Percentiles rank a stretch among this genome's conserved stretches.
phyloP scores from a whole-genome alignment of 1,284 basidiomycete species.

The Microbotryum saponariae region DNA sequence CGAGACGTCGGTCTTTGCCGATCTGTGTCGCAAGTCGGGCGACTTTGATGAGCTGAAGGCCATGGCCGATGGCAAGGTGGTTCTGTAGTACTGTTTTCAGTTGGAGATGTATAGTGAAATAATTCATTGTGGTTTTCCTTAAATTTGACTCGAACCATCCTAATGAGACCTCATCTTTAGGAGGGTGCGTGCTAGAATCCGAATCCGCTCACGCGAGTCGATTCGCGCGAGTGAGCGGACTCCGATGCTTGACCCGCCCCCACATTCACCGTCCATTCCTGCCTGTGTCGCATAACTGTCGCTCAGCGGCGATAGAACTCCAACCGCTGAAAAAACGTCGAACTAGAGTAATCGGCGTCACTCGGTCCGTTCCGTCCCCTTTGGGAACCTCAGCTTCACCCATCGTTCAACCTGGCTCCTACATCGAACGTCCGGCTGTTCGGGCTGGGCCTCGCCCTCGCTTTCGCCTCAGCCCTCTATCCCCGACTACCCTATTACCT shows the following conservation, averaged over 20 bases:
- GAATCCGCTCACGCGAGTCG: too few relatives aligned
- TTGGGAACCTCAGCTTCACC: neutral
- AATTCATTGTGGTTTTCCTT: neutral
- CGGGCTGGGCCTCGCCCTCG: constrained; percentile 13
- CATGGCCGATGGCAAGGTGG: constrained; percentile 22
- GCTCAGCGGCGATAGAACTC: too few relatives aligned
- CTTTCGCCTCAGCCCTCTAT: constrained; percentile 13
- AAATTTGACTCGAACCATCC: neutral
- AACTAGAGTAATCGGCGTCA: too few relatives aligned
- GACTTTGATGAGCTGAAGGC: constrained; percentile 22
- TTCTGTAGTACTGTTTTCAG: neutral
- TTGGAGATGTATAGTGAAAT: neutral
- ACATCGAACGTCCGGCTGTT: constrained; percentile 12
- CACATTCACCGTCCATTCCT: neutral
- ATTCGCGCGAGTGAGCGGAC: too few relatives aligned
- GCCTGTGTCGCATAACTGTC: neutral
- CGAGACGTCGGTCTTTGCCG: constrained; percentile 50
- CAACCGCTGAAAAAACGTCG: too few relatives aligned
- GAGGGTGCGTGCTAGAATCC: too few relatives aligned
- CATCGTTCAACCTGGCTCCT: neutral
- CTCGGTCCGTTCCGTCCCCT: neutral
- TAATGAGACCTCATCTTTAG: neutral
- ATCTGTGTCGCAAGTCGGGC: constrained; percentile 27
- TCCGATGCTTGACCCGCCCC: too few relatives aligned
- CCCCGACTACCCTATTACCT: constrained; percentile 12